A percentile compares a stretch with the other conserved stretches of the same genome.
Conservation (phyloP, 305 asterid genomes). For the Fraxinus angustifolia region DNA sequence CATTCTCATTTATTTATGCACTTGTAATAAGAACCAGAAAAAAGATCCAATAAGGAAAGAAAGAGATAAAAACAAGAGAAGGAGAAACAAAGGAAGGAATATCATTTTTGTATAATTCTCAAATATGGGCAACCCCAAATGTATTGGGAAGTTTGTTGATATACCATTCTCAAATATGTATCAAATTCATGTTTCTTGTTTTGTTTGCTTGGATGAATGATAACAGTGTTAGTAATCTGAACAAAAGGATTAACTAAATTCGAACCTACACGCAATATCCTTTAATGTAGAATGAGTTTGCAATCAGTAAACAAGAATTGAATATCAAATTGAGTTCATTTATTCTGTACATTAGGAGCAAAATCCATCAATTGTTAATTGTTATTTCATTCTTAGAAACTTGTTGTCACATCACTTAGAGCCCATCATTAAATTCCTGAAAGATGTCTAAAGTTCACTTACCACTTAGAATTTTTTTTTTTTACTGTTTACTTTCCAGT, state of each 20-base stretch:
- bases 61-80: neutral
- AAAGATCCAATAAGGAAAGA: neutral
- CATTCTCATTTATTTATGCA: neutral
- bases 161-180: neutral
- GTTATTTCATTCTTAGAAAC: neutral
- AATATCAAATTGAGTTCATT: neutral
- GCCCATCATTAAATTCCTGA: constrained; percentile 1
- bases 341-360: neutral
- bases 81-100: neutral
- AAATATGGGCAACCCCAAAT: neutral
- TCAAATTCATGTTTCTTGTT: neutral
- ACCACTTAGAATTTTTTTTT: neutral
- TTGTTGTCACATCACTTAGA: neutral
- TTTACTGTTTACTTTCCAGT: neutral
- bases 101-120: neutral
- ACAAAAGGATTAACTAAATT: neutral
- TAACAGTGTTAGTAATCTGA: neutral
- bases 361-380: neutral
- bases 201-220: neutral
- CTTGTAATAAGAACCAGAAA: neutral
- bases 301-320: neutral
- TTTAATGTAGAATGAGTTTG: neutral
- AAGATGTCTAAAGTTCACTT: neutral
- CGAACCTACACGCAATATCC: neutral
- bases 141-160: neutral